These are phyloP conservation scores for Claviceps digitariae DNA, from an alignment of 2,329 filamentous ascomycete genomes.

Conservation along the genomic window DNA sequence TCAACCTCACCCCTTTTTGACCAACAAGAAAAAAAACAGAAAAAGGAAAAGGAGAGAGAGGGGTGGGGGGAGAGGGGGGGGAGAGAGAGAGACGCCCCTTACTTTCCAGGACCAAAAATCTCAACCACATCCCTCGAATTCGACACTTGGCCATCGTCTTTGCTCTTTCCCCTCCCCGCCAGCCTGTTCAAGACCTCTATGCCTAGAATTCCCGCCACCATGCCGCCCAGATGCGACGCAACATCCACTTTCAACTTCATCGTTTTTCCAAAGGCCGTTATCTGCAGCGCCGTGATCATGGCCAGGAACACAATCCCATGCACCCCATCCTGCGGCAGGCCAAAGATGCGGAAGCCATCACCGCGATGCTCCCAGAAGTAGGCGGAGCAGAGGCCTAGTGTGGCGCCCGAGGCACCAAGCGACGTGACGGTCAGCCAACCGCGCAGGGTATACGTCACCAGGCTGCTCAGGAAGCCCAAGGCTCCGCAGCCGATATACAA, in stretches of 20 bases:
- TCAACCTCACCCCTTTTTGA: too few species aligned
- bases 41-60: too few species aligned
- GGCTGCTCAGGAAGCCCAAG: slow-evolving; percentile 43
- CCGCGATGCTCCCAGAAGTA: slow-evolving; percentile 47
- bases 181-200: slow-evolving; percentile 19
- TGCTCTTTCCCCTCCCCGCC: slow-evolving; percentile 6
- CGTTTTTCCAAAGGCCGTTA: slow-evolving; percentile 31
- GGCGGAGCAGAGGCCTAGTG: slow-evolving; percentile 46
- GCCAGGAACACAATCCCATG: slow-evolving; percentile 41
- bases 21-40: too few species aligned
- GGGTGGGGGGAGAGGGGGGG: too few species aligned
- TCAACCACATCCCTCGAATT: slow-evolving; percentile 7
- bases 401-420: slow-evolving; percentile 53
- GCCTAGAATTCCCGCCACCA: slow-evolving; percentile 32
- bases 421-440: slow-evolving; percentile 34
- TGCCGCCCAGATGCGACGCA: slow-evolving; percentile 38
- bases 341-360: slow-evolving; percentile 44
- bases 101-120: slow-evolving; percentile 1
- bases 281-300: slow-evolving; percentile 35
- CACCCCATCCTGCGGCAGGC: slow-evolving; percentile 42
- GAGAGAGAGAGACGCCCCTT: too few species aligned
- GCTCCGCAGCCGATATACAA: slow-evolving; percentile 48
- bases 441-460: slow-evolving; percentile 35
- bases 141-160: neutral
- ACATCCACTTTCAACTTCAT: slow-evolving; percentile 32